phyloP scores from a whole-genome alignment of 805 yeast genomes.

The Metschnikowia continentalis region DNA sequence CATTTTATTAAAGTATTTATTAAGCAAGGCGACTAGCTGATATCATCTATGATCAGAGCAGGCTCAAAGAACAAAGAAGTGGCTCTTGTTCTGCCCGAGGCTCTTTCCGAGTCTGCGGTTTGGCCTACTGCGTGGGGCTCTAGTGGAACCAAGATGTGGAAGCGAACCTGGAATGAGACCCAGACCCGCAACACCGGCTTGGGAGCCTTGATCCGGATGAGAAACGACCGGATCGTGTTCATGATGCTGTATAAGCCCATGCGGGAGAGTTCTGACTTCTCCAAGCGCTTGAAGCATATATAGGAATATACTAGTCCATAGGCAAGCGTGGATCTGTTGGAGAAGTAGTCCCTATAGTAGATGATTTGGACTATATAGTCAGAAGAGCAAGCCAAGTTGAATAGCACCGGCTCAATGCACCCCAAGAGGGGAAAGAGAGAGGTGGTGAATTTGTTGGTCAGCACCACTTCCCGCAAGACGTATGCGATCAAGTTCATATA shows the following conservation, averaged over 20 bases:
- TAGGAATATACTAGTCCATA: conserved; percentile 13
- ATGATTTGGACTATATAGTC: conserved; percentile 13
- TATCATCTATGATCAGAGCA: conserved; percentile 15
- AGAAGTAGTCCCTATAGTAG: conserved; percentile 10
- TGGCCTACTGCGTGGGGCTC: conserved; percentile 2
- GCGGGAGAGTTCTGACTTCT: conserved; percentile 14
- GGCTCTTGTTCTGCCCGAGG: conserved; percentile 13
- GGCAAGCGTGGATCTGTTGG: conserved; percentile 10
- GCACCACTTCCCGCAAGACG: conserved; percentile 15
- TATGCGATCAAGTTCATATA: conserved; percentile 23
- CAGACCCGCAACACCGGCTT: conserved; percentile 5
- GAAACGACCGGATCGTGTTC: conserved; percentile 6
- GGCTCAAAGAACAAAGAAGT: conserved; percentile 15
- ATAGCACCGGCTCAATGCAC: conserved; percentile 14
- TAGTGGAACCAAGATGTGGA: conserved; percentile 13
- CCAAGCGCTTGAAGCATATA: conserved; percentile 14
- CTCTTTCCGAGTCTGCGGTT: conserved; percentile 7
- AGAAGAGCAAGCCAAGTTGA: conserved; percentile 12
- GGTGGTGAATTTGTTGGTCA: conserved; percentile 11
- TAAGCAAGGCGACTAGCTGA: conserved; percentile 2
- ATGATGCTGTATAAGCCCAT: conserved; percentile 12
- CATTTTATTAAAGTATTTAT: neutral
- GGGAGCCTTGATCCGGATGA: conserved; percentile 6
- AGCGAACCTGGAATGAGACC: conserved; percentile 5
- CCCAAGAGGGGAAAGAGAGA: conserved; percentile 14